Evolutionary conservation across 441 rosid species (phyloP), one percentile per base, ranked within the genome.

Genomic region (Erodium texanum): DNA sequence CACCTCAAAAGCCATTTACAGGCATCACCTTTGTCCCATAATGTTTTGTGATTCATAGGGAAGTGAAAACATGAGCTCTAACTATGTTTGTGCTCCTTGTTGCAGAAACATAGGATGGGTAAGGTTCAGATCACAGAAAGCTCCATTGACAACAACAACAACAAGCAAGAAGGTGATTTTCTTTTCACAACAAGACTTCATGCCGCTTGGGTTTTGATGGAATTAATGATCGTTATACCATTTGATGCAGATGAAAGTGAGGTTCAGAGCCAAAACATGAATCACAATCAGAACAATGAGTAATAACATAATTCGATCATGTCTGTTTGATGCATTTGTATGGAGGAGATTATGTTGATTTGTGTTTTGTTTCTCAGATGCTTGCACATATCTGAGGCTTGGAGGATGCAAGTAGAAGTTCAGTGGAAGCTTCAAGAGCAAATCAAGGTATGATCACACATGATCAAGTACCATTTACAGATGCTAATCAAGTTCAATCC

Each of bases 1-100:
- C 99, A 94, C 78, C 86, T 94, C n/a, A 94, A 94, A 85, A 94
- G 97, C 80, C 99, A 94, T 83, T 82, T 94, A 75, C 98, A 93
- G 89, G 98, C 82, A 72, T 34, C 65, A 66, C 36, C 19, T 50
- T 14, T 50, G 16, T 50, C 56, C 56, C 1, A 52, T 72, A 29
- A 54, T 71, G 56, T 50, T n/a, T 50, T 45, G 38, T 34, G 38
- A 34, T n/a, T 45, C 52, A 45, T 45, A 45, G 52, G 52, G 14
- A 14, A 45, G 52, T 3, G 52, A 54, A 54, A 71, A 61, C 41
- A 52, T 22, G 63, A 67, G 19, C 34, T 56, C 23, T 43, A 24
- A 61, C 1, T 71, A 32, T 75, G 67, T 68, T 23, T 64, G 63
- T 62, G 70, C 64, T 68, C 27, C 69, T 76, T 75, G 41, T 62